Percentiles rank a stretch among this genome's conserved stretches.
phyloP scores from a whole-genome alignment of 805 yeast species.

The Nakazawaea ernobii region DNA sequence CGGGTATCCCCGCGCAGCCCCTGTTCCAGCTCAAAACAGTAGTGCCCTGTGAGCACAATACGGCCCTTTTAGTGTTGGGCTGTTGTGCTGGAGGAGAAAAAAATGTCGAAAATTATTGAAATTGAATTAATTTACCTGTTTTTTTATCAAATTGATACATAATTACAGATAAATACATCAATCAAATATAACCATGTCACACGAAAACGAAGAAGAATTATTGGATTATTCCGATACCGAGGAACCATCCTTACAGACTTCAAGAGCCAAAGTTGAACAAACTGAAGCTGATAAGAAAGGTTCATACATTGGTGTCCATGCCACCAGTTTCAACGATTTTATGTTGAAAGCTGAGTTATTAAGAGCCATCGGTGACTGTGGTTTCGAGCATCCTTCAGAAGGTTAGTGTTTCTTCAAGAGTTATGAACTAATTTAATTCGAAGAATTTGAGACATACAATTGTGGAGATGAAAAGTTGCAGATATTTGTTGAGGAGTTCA shows the following conservation, averaged over 20 bases:
- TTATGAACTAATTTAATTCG: too few relatives aligned
- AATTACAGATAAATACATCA: neutral
- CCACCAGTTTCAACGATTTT: constrained; percentile 98
- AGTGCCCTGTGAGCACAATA: neutral
- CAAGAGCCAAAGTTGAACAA: constrained; percentile 31
- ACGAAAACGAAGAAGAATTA: constrained; percentile 98
- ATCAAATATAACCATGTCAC: constrained; percentile 53
- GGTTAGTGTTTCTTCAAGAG: constrained; percentile 48
- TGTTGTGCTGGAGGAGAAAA: too few relatives aligned
- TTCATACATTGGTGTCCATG: constrained; percentile 95
- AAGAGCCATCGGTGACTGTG: constrained; percentile 98
- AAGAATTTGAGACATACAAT: neutral
- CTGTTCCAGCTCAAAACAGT: neutral
- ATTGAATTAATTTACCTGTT: too few relatives aligned
- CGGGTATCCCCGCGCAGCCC: neutral
- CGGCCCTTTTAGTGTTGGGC: neutral
- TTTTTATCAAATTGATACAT: too few relatives aligned
- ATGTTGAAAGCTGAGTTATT: constrained; percentile 92
- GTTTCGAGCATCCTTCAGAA: constrained; percentile 99
- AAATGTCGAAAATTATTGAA: neutral
- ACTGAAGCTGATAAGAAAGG: constrained; percentile 82
- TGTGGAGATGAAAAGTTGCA: neutral
- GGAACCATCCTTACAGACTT: constrained; percentile 75
- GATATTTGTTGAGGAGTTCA: neutral
- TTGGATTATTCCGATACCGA: constrained; percentile 98